Evolutionary conservation across 768 basidiomycete species (phyloP).

Genomic region (Amanita rimosa): DNA sequence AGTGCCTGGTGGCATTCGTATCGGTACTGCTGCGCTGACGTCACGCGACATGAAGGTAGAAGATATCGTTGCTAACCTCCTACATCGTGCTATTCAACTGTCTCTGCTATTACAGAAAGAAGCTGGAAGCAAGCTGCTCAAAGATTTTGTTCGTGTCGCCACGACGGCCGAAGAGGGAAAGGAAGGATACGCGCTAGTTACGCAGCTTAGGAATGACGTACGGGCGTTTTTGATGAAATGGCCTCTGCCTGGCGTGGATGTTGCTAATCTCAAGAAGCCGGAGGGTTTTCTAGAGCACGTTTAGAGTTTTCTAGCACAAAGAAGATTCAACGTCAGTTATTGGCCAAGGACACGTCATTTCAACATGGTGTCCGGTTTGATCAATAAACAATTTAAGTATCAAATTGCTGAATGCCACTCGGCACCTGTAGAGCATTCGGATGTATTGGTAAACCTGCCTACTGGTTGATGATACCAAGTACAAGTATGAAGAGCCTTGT

Average conservation of each 20-base stretch:
- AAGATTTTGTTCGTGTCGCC: slow-evolving; percentile 88
- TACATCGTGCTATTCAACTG: slow-evolving; percentile 92
- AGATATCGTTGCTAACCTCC: slow-evolving; percentile 86
- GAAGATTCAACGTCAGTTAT: slow-evolving; percentile 40
- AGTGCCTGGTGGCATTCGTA: slow-evolving; percentile 94
- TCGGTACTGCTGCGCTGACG: slow-evolving; percentile 90
- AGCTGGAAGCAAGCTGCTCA: slow-evolving; percentile 87
- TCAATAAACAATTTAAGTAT: no score
- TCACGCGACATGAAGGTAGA: slow-evolving; percentile 87
- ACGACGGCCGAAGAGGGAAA: slow-evolving; percentile 57
- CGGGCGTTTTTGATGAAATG: slow-evolving; percentile 70
- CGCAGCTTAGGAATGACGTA: slow-evolving; percentile 72
- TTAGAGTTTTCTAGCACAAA: neutral
- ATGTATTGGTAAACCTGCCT: no score
- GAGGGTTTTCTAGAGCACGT: slow-evolving; percentile 49
- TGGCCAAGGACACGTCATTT: slow-evolving; percentile 4
- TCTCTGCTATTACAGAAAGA: slow-evolving; percentile 86
- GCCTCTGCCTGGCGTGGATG: slow-evolving; percentile 86
- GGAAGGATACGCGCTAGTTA: slow-evolving; percentile 60
- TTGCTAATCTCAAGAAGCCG: slow-evolving; percentile 37
- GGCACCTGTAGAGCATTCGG: no score
- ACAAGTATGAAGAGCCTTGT: no score
- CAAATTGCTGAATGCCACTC: no score
- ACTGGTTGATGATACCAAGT: no score
- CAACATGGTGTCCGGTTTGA: slow-evolving; percentile 6